Evolutionary conservation across 176 grass and related monocot genomes (phyloP).

Genomic region (Raddia guianensis): DNA sequence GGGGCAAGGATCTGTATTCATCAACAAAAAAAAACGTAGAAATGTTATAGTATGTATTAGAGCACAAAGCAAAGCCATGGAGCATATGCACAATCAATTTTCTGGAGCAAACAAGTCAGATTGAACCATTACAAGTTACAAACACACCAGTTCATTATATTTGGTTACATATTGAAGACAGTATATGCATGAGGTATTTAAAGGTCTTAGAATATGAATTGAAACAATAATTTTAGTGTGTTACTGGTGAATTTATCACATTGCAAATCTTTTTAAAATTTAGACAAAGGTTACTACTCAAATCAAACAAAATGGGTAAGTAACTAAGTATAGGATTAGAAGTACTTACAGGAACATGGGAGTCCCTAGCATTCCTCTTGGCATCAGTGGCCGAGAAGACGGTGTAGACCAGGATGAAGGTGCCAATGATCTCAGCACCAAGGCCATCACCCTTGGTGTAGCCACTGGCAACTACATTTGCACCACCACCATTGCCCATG

Average conservation of each 20-base stretch:
- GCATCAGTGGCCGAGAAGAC: constrained; percentile 95
- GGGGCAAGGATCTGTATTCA: constrained; percentile 82
- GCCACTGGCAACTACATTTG: constrained; percentile 64
- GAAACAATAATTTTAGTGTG: not conserved
- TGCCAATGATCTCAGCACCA: constrained; percentile 85
- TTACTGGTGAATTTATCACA: not conserved
- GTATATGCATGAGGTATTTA: not conserved
- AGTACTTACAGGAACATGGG: constrained; percentile 85
- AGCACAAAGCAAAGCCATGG: not conserved
- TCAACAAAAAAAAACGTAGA: constrained; percentile 15
- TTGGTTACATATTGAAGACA: not conserved
- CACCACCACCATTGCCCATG: constrained; percentile 73
- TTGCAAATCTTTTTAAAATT: not conserved
- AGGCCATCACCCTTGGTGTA: constrained; percentile 86
- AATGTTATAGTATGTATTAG: not conserved
- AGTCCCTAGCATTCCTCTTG: constrained; percentile 93
- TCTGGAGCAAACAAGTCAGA: not conserved
- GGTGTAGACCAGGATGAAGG: constrained; percentile 93
- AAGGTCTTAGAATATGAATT: not conserved
- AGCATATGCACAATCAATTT: not conserved
- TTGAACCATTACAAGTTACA: not conserved
- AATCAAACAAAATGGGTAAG: not conserved
- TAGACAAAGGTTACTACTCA: not conserved
- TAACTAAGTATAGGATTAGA: not conserved
- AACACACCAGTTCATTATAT: constrained; percentile 7